Percentiles rank a stretch among this genome's conserved stretches.
These are phyloP conservation scores for Malania oleifera DNA, from an alignment of 164 flowering plant genomes.

Conservation along the genomic window DNA sequence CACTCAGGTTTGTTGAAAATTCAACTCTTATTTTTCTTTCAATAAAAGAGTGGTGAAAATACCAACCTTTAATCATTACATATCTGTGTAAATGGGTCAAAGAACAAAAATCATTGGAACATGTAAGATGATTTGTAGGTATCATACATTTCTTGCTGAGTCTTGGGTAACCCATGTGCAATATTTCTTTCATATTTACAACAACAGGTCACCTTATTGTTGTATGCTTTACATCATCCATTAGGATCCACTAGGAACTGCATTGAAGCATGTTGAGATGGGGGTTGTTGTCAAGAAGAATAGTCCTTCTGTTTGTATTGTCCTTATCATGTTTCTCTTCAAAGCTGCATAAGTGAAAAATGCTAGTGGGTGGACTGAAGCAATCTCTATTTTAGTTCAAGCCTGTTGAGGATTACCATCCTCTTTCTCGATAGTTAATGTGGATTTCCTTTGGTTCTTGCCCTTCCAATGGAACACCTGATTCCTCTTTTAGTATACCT, in stretches of 20 bases:
- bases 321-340: constrained; percentile 18
- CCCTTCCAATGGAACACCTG: constrained; percentile 15
- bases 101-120: no score
- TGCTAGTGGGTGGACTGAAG: constrained; percentile 5
- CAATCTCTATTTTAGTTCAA: constrained; percentile 1
- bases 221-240: constrained; percentile 9
- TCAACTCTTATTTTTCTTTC: no score
- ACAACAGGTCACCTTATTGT: not conserved
- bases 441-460: constrained; percentile 7
- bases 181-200: not conserved
- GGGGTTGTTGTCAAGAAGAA: constrained; percentile 28
- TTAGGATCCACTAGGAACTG: not conserved
- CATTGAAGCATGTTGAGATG: not conserved
- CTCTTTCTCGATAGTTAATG: constrained; percentile 9
- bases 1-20: no score
- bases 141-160: no score
- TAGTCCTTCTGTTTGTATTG: constrained; percentile 20
- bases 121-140: no score
- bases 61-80: no score
- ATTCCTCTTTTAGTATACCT: constrained; percentile 35
- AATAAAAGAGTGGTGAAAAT: no score
- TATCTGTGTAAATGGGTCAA: no score
- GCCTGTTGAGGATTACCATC: constrained; percentile 20
- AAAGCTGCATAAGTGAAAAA: constrained; percentile 26
- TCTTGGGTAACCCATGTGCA: no score